Conservation (phyloP, 2,329 filamentous ascomycete genomes). For the Venturiaceae sp. region DNA sequence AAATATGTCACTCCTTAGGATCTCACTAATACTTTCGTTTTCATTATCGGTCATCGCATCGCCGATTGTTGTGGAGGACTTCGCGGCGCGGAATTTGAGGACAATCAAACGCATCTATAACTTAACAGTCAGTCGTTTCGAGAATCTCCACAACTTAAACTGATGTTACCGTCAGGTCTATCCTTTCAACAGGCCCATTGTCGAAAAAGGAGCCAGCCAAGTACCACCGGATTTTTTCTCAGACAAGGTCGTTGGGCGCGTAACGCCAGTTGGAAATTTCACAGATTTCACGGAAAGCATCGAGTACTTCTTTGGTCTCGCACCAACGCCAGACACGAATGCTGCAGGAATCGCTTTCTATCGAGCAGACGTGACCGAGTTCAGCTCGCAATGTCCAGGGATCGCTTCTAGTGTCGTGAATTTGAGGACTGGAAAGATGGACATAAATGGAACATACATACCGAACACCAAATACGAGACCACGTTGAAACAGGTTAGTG, state of each 20-base stretch:
- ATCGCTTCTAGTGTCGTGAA: conserved; percentile 27
- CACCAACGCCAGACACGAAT: conserved; percentile 17
- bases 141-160: background rate
- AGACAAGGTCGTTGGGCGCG: conserved; percentile 26
- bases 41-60: background rate
- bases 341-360: conserved; percentile 13
- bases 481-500: background rate
- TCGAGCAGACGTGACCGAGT: conserved; percentile 16
- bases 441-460: background rate
- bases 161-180: conserved; percentile 16
- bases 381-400: conserved; percentile 24
- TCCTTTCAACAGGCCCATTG: conserved; percentile 27
- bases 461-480: background rate
- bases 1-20: background rate
- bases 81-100: conserved; percentile 22
- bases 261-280: conserved; percentile 34
- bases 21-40: background rate
- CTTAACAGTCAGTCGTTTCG: conserved; percentile 15
- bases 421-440: background rate
- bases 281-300: conserved; percentile 30
- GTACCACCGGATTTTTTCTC: conserved; percentile 28
- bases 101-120: conserved; percentile 31
- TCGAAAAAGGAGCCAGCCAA: conserved; percentile 21
- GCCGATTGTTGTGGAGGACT: background rate
- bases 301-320: conserved; percentile 36